Percentiles rank a stretch among this genome's conserved stretches.
phyloP scores from a whole-genome alignment of 306 rosid species.

The Gleditsia sinensis region DNA sequence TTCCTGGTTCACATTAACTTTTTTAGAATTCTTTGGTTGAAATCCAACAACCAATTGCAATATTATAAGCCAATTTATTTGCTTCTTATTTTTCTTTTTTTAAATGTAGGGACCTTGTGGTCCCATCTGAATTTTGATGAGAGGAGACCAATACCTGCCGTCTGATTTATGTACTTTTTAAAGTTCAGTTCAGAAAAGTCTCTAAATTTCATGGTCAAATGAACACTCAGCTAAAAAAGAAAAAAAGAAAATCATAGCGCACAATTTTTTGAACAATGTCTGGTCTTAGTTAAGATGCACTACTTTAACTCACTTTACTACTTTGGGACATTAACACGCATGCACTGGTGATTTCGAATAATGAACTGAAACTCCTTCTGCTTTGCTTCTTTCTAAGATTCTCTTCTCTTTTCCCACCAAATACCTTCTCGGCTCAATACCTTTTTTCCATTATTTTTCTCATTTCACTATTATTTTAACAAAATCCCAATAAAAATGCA shows the following conservation, averaged over 20 bases:
- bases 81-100: too few species aligned
- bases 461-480: slow-evolving; percentile 32
- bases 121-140: slow-evolving; percentile 33
- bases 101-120: slow-evolving; percentile 11
- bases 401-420: slow-evolving; percentile 51
- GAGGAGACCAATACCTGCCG: slow-evolving; percentile 29
- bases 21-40: slow-evolving; percentile 8
- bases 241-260: background rate
- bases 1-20: slow-evolving; percentile 13
- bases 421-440: slow-evolving; percentile 42
- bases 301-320: slow-evolving; percentile 36
- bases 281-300: slow-evolving; percentile 28
- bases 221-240: background rate
- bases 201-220: slow-evolving; percentile 37
- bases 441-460: slow-evolving; percentile 13
- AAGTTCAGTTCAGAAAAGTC: slow-evolving; percentile 24
- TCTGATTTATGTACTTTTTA: slow-evolving; percentile 32
- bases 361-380: slow-evolving; percentile 49
- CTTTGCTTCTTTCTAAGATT: slow-evolving; percentile 67
- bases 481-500: slow-evolving; percentile 9
- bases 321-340: slow-evolving; percentile 51
- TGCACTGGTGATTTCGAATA: slow-evolving; percentile 43
- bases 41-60: too few species aligned
- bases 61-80: too few species aligned
- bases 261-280: slow-evolving; percentile 8